phyloP scores from a whole-genome alignment of 768 basidiomycete genomes.

The Ramaria sp. region DNA sequence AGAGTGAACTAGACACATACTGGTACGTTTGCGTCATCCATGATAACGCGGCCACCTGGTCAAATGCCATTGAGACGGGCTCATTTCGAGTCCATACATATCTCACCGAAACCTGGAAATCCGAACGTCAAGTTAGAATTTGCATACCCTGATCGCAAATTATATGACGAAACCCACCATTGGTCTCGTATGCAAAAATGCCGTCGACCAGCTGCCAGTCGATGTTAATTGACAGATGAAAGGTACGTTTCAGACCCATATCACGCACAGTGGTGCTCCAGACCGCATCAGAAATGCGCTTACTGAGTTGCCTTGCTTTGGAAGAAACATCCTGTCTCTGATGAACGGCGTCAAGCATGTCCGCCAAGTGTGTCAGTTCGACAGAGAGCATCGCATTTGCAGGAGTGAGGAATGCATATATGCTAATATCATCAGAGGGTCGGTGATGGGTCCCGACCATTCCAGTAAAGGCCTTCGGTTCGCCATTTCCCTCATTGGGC shows the following conservation, averaged over 20 bases:
- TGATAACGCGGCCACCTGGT: conserved; percentile 60
- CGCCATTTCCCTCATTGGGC: conserved; percentile 58
- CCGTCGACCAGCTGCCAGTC: conserved; percentile 41
- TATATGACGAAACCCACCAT: conserved; percentile 31
- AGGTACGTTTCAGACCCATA: background rate
- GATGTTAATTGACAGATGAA: background rate
- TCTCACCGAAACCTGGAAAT: background rate
- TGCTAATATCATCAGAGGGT: conserved; percentile 64
- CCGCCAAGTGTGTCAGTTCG: conserved; percentile 49
- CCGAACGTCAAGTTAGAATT: background rate
- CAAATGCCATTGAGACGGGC: conserved; percentile 15
- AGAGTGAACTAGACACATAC: conserved; percentile 26
- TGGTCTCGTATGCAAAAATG: conserved; percentile 69
- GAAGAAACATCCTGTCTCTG: conserved; percentile 39
- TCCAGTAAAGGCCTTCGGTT: conserved; percentile 66
- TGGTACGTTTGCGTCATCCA: conserved; percentile 83
- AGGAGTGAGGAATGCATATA: conserved; percentile 64
- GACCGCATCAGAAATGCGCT: conserved; percentile 46
- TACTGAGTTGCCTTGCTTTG: conserved; percentile 47
- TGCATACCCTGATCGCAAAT: background rate
- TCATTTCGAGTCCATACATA: background rate
- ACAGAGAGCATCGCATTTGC: conserved; percentile 80
- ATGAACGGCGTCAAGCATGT: conserved; percentile 41
- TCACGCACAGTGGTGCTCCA: conserved; percentile 46
- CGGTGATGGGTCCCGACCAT: conserved; percentile 68